phyloP scores from a whole-genome alignment of 1,284 basidiomycete genomes.

The Cryptococcus sp. region DNA sequence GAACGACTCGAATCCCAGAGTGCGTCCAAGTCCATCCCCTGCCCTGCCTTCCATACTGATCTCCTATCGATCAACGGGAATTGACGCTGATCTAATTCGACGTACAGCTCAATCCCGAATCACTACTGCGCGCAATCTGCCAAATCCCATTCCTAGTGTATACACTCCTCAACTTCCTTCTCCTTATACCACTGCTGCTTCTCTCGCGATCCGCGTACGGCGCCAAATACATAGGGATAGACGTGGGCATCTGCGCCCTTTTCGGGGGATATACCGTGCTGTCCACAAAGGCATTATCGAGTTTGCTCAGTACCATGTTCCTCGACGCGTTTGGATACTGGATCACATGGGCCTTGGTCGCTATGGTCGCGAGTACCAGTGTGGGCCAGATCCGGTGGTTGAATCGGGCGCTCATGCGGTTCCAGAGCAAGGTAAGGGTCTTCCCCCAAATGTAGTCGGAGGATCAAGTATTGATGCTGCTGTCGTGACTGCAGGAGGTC shows the following conservation, averaged over 20 bases:
- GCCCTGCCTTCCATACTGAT: not conserved
- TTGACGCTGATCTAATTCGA: not conserved
- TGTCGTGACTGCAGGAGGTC: conserved; percentile 63
- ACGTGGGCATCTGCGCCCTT: conserved; percentile 65
- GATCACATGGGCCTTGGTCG: conserved; percentile 75
- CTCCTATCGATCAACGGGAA: too few species aligned
- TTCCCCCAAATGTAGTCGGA: not conserved
- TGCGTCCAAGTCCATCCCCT: conserved; percentile 44
- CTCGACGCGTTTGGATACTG: conserved; percentile 70
- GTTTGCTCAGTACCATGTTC: conserved; percentile 75
- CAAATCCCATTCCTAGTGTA: conserved; percentile 75
- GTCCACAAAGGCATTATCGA: conserved; percentile 89
- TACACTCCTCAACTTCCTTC: conserved; percentile 63
- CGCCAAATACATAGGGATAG: conserved; percentile 72
- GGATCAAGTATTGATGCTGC: not conserved
- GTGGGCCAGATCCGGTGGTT: conserved; percentile 88
- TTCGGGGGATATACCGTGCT: conserved; percentile 91
- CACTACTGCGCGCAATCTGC: conserved; percentile 69
- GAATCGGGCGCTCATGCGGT: conserved; percentile 84
- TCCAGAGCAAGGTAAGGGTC: conserved; percentile 71
- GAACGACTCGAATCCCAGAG: conserved; percentile 67
- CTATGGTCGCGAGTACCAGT: conserved; percentile 74
- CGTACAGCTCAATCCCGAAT: conserved; percentile 61
- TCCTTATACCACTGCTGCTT: conserved; percentile 62
- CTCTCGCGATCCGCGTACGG: conserved; percentile 66